Base-by-base conservation (phyloP, 495 filamentous ascomycete species). In the Penicillium flavigenum region DNA sequence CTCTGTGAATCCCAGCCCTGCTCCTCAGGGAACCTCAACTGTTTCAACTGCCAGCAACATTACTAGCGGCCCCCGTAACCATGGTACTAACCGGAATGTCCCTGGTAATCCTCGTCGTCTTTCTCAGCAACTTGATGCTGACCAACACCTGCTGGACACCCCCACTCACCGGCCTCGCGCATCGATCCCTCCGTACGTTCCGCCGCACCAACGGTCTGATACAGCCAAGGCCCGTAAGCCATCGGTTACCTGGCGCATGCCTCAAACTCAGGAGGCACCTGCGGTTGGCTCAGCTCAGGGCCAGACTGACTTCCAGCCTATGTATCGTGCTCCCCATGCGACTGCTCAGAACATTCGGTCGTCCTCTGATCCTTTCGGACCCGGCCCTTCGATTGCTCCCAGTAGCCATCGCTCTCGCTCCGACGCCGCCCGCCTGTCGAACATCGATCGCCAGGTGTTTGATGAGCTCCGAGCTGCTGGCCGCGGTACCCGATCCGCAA, bases 271-370 rank as follows among this genome's bases (percentile, higher is more conserved):
- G 16, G 14, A 36, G 5, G 36, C 36, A 39, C 16, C 36, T 17
- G 36, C n/a, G 0, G n/a, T 6, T 9, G 16, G n/a, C 36, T 17
- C 36, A n/a, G 3, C 16, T 17, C 16, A 39, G 36, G n/a, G 16
- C 16, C 36, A 39, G 36, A 16, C 2, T 17, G 16, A 19, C 0
- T 22, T 17, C 26, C 34, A 14, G n/a, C 20, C 49, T 10, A 1
- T 4, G 0, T 52, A 52, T 9, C 19, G 41, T 6, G 34, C 24
- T 17, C 49, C 49, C 1, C 49, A 52, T 27, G 1, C 36, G 9
- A 52, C 49, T 5, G 22, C 49, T 2, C 45, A 46, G 5, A 56
- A 77, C 4, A 27, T 53, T 4, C 51, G 51, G 2, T 53, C 51
- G 7, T 31, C 39, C 27, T 53, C 51, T 24, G 51, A 53, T 11